Evolutionary conservation across 2,329 filamentous ascomycete genomes (phyloP), one percentile per base, ranked within the genome.

Genomic region (Penicillium freii): DNA sequence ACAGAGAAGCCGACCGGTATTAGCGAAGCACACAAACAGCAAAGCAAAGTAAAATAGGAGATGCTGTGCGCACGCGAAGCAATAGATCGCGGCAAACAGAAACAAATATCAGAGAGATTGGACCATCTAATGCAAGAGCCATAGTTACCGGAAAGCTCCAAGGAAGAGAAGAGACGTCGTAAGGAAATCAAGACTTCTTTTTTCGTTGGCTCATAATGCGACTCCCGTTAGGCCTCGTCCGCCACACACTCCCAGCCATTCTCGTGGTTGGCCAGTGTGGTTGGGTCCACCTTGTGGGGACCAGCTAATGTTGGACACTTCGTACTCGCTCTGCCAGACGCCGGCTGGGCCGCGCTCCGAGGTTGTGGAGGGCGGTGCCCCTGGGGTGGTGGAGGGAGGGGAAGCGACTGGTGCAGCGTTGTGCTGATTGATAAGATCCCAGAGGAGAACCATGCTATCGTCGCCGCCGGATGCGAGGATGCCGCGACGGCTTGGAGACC

Each of bases 381-480:
- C 65, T 1, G 65, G 62, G 47, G 53, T 66, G 15, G 69, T 66
- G 17, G 61, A 56, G 19, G 58, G 61, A 72, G 60, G 82, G 75
- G 60, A 69, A 11, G 70, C 48, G 67, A 73, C 81, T 62, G 74
- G 78, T 70, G 75, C 79, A 11, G 79, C 76, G 57, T 82, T 82
- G 53, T 81, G 77, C 43, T 82, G 82, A 67, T 89, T 93, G 62
- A 97, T 82, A 10, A 99, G 81, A 74, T 99, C 94, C 94, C 94
- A 99, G 17, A 97, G 82, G 33, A 97, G 81, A 2, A 97, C 93
- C 64, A 94, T 85, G 62, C 87, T 93, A 74, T 99, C 94, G 69
- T 99, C 94, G 6, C 83, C 94, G 34, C 94, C 94, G 0, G 91
- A 96, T 17, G 93, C 93, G 19, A 99, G 84, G 63, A 92, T 89